phyloP scores from a whole-genome alignment of 495 filamentous ascomycete genomes.

The Endocarpon pusillum region DNA sequence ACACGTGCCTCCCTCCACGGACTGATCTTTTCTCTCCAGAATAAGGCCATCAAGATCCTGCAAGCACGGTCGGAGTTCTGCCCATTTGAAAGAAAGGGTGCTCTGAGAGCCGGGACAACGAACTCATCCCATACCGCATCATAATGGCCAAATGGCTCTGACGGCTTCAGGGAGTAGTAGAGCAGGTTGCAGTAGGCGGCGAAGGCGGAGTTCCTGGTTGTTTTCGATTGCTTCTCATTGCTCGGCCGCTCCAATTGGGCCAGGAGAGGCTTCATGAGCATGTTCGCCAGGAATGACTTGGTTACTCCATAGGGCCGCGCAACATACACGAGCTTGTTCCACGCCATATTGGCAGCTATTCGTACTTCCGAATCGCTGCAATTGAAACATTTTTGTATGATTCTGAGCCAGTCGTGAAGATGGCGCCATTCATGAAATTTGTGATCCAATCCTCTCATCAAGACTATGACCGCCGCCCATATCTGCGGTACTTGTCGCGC shows the following conservation, averaged over 20 bases:
- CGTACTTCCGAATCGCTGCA: constrained; percentile 54
- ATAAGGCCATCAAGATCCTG: constrained; percentile 46
- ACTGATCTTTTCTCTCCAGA: constrained; percentile 45
- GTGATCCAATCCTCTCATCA: constrained; percentile 44
- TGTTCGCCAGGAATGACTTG: constrained; percentile 37
- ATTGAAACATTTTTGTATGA: constrained; percentile 76
- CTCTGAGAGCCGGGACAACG: constrained; percentile 32
- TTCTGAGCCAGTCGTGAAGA: constrained; percentile 50
- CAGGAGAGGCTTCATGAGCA: constrained; percentile 51
- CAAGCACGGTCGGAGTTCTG: constrained; percentile 34
- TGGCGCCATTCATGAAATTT: constrained; percentile 56
- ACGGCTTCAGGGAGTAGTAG: constrained; percentile 73
- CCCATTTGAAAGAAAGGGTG: constrained; percentile 16
- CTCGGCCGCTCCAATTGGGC: constrained; percentile 51
- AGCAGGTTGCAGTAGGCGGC: constrained; percentile 60
- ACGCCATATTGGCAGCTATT: constrained; percentile 60
- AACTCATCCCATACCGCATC: constrained; percentile 69
- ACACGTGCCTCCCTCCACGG: constrained; percentile 66
- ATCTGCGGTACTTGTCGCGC: constrained; percentile 61
- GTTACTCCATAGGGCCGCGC: constrained; percentile 45
- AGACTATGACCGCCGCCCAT: constrained; percentile 66
- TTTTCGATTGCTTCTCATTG: constrained; percentile 35
- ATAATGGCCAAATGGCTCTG: constrained; percentile 37
- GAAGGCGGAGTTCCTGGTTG: constrained; percentile 41
- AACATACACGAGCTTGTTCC: constrained; percentile 66